These are phyloP conservation scores for Pleurotus tuoliensis DNA, from an alignment of 768 basidiomycete species.

Conservation along the genomic window DNA sequence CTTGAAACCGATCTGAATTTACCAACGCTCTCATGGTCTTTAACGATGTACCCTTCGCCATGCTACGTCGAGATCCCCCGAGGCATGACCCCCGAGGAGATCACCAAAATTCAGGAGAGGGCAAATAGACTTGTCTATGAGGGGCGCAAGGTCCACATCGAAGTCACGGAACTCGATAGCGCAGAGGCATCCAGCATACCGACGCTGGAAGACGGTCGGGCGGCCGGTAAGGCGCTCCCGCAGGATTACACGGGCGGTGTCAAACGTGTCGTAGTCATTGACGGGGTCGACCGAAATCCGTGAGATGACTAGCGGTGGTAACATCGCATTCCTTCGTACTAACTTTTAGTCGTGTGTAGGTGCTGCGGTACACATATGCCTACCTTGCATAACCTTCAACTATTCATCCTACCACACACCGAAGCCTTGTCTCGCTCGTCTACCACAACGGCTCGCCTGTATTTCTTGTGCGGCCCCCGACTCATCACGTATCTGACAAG, in stretches of 20 bases:
- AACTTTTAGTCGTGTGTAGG: conserved; percentile 26
- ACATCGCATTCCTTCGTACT: background rate
- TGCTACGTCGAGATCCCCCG: conserved; percentile 78
- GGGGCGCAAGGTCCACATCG: conserved; percentile 64
- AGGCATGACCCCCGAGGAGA: conserved; percentile 60
- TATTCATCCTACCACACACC: conserved; percentile 69
- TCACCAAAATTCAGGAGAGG: conserved; percentile 53
- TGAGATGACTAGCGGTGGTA: conserved; percentile 27
- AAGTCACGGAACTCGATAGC: conserved; percentile 63
- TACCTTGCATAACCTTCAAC: conserved; percentile 65
- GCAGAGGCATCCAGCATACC: conserved; percentile 27
- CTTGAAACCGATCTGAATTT: conserved; percentile 60
- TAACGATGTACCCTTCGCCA: conserved; percentile 61
- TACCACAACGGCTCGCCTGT: conserved; percentile 66
- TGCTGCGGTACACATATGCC: conserved; percentile 87
- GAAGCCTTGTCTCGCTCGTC: conserved; percentile 60
- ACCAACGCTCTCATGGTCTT: conserved; percentile 80
- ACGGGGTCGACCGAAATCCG: conserved; percentile 79
- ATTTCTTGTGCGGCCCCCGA: conserved; percentile 81
- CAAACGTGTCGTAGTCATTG: conserved; percentile 78
- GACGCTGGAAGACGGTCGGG: conserved; percentile 42
- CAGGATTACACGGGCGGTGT: conserved; percentile 73
- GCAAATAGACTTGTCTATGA: conserved; percentile 69
- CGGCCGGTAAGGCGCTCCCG: conserved; percentile 59
- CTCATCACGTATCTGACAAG: conserved; percentile 59